Evolutionary conservation across 192 early-diverging fungal genomes (phyloP).

Genomic region (Pecoramyces ruminantium): DNA sequence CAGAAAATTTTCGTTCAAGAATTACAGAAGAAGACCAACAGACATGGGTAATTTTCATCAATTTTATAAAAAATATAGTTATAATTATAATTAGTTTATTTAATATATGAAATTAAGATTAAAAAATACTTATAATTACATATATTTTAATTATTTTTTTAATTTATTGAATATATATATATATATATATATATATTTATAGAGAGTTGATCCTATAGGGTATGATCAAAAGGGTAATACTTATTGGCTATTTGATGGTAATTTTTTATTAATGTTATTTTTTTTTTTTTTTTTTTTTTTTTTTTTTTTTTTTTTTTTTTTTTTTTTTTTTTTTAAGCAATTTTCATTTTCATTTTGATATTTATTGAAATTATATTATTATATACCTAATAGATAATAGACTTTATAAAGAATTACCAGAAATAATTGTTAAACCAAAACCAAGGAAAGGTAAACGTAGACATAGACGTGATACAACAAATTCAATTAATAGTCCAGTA

Average conservation of each 20-base stretch:
- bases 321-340: too few species aligned
- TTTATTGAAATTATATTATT: too few species aligned
- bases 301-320: too few species aligned
- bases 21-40: constrained; percentile 28
- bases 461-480: constrained; percentile 13
- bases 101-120: too few species aligned
- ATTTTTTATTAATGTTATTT: too few species aligned
- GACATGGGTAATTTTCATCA: constrained; percentile 29
- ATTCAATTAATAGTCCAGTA: constrained; percentile 4
- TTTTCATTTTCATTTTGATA: too few species aligned
- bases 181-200: neutral
- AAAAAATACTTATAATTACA: too few species aligned
- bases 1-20: constrained; percentile 38
- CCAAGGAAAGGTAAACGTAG: constrained; percentile 2
- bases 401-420: constrained; percentile 41
- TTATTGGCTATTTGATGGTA: constrained; percentile 72
- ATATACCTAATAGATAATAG: constrained; percentile 36
- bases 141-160: too few species aligned
- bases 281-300: too few species aligned
- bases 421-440: constrained; percentile 1
- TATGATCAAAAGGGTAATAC: constrained; percentile 42
- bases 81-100: too few species aligned
- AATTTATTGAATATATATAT: too few species aligned
- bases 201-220: constrained; percentile 62
- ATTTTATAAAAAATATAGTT: too few species aligned